phyloP scores from a whole-genome alignment of 1,139 yeast species.

The Ogataea hybrid region DNA sequence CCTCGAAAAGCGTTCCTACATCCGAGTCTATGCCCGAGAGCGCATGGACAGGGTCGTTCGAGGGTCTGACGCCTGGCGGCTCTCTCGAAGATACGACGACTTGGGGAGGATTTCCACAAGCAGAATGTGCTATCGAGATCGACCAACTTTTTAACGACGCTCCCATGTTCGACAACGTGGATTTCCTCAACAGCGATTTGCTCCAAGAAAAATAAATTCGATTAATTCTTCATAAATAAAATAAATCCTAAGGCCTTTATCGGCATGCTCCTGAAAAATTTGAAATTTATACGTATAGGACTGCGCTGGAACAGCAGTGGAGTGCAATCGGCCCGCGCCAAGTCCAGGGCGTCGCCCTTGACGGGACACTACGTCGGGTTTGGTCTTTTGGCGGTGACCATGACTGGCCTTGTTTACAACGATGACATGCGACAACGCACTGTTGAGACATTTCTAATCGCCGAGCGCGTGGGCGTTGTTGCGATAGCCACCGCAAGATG shows the following conservation, averaged over 20 bases:
- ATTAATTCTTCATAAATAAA: neutral
- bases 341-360: neutral
- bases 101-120: neutral
- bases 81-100: neutral
- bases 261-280: neutral
- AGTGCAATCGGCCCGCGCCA: neutral
- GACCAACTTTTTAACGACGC: slow-evolving; percentile 1
- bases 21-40: neutral
- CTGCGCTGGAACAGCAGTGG: neutral
- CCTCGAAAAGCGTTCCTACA: neutral
- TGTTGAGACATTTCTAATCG: slow-evolving; percentile 35
- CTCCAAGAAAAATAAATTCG: neutral
- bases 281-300: neutral
- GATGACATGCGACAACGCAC: slow-evolving; percentile 21
- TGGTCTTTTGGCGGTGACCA: slow-evolving; percentile 18
- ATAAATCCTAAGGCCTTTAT: neutral
- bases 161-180: neutral
- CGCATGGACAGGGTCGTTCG: neutral
- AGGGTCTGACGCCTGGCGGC: neutral
- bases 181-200: neutral
- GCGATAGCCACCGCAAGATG: slow-evolving; percentile 62
- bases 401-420: slow-evolving; percentile 23
- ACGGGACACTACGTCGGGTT: slow-evolving; percentile 21
- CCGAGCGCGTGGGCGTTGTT: slow-evolving; percentile 62
- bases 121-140: neutral